These are phyloP conservation scores for Hymenoscyphus fructigenus DNA, from an alignment of 2,329 filamentous ascomycete species.

Conservation along the genomic window DNA sequence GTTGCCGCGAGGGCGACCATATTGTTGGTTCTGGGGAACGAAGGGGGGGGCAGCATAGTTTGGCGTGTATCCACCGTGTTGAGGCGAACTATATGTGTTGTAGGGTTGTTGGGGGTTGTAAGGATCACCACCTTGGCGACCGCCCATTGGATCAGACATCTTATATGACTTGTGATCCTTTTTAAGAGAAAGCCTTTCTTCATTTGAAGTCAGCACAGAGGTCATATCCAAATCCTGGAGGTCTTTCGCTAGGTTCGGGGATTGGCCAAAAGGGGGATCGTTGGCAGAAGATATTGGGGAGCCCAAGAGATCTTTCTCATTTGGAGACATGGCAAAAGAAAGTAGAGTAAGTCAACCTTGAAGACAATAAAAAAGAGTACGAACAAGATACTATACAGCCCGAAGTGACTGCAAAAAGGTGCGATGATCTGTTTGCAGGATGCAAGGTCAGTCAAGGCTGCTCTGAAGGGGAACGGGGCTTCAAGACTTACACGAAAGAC, in stretches of 20 bases:
- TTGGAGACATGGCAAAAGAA: not conserved
- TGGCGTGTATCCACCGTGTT: constrained; percentile 20
- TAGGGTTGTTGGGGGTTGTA: not conserved
- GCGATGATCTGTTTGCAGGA: not conserved
- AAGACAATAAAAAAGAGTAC: not conserved
- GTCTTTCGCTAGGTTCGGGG: not conserved
- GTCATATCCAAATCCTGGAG: constrained; percentile 25
- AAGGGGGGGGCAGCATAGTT: constrained; percentile 17
- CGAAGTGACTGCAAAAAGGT: constrained; percentile 3
- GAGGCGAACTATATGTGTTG: not conserved
- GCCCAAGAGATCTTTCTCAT: not conserved
- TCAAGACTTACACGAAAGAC: not conserved
- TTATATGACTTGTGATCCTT: not conserved
- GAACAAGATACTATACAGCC: constrained; percentile 23
- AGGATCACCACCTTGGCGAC: not conserved
- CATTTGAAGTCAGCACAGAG: constrained; percentile 24
- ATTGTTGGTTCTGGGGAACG: not conserved
- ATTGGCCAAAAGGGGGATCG: not conserved
- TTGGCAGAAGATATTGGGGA: constrained; percentile 6
- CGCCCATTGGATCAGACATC: not conserved
- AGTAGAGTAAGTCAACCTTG: not conserved
- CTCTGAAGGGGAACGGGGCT: not conserved
- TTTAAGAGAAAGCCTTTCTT: constrained; percentile 7
- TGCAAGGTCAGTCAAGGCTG: not conserved
- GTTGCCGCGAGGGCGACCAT: not conserved